Percentiles rank a stretch among this genome's conserved stretches.
Conservation (phyloP, 495 filamentous ascomycete species). For the Tuber brumale region DNA sequence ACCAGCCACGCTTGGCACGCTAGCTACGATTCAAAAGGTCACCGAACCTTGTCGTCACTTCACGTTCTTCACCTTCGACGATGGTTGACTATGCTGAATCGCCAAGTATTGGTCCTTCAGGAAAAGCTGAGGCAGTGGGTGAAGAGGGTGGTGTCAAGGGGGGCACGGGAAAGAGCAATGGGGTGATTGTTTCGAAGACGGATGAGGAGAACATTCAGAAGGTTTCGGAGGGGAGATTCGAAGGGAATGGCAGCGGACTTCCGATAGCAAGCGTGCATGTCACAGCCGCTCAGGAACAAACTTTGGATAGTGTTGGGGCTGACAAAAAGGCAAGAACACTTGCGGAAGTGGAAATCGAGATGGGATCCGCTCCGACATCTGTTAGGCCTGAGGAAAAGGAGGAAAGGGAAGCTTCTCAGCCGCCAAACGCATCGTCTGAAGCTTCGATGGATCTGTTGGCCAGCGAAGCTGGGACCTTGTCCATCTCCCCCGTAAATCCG, state of each 20-base stretch:
- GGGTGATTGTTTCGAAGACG: not conserved
- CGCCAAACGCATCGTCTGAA: not conserved
- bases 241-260: not conserved
- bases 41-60: not conserved
- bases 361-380: not conserved
- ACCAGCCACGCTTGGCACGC: not conserved
- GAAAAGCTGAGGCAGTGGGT: not conserved
- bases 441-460: not conserved
- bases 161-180: not conserved
- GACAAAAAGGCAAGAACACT: not conserved
- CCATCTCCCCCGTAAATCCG: slow-evolving; percentile 9
- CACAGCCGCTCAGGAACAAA: not conserved
- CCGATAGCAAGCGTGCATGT: not conserved
- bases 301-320: not conserved
- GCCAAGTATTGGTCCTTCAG: not conserved
- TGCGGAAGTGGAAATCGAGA: not conserved
- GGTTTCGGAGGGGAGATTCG: not conserved
- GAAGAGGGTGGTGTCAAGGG: not conserved
- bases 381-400: not conserved
- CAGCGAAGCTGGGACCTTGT: slow-evolving; percentile 14
- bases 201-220: not conserved
- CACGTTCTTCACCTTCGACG: not conserved
- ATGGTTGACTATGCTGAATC: slow-evolving; percentile 2
- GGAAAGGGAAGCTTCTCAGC: not conserved
- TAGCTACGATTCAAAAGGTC: not conserved